Evolutionary conservation across 352 stramenopile species (phyloP), one percentile per base, ranked within the genome.

Genomic region (Pythium brachiatum): DNA sequence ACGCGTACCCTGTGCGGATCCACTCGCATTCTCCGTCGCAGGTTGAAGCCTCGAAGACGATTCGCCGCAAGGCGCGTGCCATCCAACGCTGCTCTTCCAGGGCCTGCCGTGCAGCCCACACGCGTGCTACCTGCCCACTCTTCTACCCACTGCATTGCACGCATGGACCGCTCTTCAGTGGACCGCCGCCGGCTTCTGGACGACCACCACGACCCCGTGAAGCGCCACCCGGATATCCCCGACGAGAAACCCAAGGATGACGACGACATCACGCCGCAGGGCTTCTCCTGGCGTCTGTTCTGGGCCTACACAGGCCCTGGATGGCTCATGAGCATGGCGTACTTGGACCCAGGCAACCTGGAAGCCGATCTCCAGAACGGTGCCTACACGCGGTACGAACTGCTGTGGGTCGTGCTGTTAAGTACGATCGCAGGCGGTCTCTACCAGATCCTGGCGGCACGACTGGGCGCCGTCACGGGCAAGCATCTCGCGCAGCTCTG

Each of bases 321-420:
- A 0, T 86, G 79, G 79, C 75, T 86, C 72, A 83, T 86, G 74
- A 82, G 75, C 61, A 89, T 96, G 64, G 91, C 92, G 13, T 98
- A 97, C 58, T 62, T 98, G 32, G 92, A 97, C 70, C 92, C 90
- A 0, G 90, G 88, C 9, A 98, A 97, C 68, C 89, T 98, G 46
- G 90, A 98, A 60, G 89, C 89, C 11, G 90, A 97, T 62, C 81
- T 98, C 54, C 90, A 97, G 64, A 92, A 79, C 36, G 90, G 90
- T 32, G 80, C 78, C 12, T 96, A 93, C 50, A 82, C 83, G 12
- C 75, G 79, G 58, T 97, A 96, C 60, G 75, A 80, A 26, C 72
- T 94, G 44, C 72, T 98, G 5, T 97, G 92, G 73, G 81, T 94
- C 12, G 68, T 97, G 39, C 81, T 95, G 62, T 76, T 95, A 65